Evolutionary conservation across 495 filamentous ascomycete species (phyloP), one percentile per base, ranked within the genome.

Genomic region (Staphylotrichum tortipilum): DNA sequence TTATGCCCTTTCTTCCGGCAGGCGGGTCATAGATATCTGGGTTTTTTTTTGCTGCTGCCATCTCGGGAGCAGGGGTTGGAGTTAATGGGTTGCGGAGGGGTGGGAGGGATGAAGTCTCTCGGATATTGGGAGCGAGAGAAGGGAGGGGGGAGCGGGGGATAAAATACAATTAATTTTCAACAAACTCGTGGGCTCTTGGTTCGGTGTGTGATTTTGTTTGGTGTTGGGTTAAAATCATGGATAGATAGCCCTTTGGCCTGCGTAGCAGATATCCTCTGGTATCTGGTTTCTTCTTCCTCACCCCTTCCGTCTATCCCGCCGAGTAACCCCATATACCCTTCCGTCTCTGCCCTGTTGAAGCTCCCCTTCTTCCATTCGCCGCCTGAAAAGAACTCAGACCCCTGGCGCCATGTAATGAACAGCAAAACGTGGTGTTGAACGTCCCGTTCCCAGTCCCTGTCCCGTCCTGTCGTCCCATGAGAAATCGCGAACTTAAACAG

Each of bases 401-500:
- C 39, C 37, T 35, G 26, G 47, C 47, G 46, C 43, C 43, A 38
- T 22, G 31, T 29, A n/a, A n/a, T n/a, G n/a, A n/a, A n/a, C n/a
- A 23, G 48, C 45, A 44, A 44, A 44, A 39, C 46, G 52, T 15
- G 44, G 49, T 59, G 57, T 55, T 59, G 53, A 56, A 59, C 31
- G 22, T 39, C 12, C 19, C n/a, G n/a, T n/a, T 37, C 41, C 15
- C 19, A 7, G 8, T 9, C 17, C 15, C 15, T 33, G n/a, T 9
- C 22, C 7, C 1, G n/a, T n/a, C n/a, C n/a, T n/a, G n/a, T n/a
- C n/a, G n/a, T n/a, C n/a, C n/a, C n/a, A n/a, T n/a, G n/a, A n/a
- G n/a, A n/a, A n/a, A n/a, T n/a, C n/a, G n/a, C n/a, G n/a, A n/a
- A n/a, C n/a, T n/a, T n/a, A n/a, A 35, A 30, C 10, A 39, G 0